phyloP scores from a whole-genome alignment of 495 filamentous ascomycete species.

The Neurospora cerealis region DNA sequence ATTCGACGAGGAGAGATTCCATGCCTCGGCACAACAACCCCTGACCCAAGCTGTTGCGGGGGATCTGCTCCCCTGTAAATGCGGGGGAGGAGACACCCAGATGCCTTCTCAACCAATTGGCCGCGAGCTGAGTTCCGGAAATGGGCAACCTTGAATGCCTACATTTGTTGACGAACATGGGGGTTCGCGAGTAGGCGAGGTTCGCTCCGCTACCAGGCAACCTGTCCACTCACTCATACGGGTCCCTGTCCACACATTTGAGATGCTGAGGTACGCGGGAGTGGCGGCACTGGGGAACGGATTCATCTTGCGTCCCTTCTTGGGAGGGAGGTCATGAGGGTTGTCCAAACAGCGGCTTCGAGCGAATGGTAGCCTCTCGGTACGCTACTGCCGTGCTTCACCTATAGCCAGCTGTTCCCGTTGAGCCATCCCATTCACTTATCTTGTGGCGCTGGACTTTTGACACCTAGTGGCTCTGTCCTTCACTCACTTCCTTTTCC shows the following conservation, averaged over 20 bases:
- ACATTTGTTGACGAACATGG: neutral
- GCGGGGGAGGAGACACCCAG: constrained; percentile 7
- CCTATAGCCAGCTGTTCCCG: neutral
- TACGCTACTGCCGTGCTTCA: neutral
- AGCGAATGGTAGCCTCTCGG: neutral
- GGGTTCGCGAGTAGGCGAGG: neutral
- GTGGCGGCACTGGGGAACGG: neutral
- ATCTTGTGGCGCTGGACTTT: neutral
- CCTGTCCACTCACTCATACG: neutral
- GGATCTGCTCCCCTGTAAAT: constrained; percentile 9
- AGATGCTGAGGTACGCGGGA: neutral
- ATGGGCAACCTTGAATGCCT: neutral
- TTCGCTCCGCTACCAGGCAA: neutral
- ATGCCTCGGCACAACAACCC: constrained; percentile 8
- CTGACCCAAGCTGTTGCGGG: constrained; percentile 3
- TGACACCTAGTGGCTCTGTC: neutral
- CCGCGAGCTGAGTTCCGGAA: neutral
- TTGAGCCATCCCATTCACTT: neutral
- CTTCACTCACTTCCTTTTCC: constrained; percentile 1
- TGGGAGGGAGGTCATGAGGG: neutral
- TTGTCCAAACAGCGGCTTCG: neutral
- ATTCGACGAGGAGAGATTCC: neutral
- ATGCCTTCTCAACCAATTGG: constrained; percentile 3
- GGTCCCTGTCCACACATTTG: neutral
- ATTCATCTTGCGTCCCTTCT: neutral